phyloP scores from a whole-genome alignment of 805 yeast genomes.

The Hanseniaspora guilliermondii region DNA sequence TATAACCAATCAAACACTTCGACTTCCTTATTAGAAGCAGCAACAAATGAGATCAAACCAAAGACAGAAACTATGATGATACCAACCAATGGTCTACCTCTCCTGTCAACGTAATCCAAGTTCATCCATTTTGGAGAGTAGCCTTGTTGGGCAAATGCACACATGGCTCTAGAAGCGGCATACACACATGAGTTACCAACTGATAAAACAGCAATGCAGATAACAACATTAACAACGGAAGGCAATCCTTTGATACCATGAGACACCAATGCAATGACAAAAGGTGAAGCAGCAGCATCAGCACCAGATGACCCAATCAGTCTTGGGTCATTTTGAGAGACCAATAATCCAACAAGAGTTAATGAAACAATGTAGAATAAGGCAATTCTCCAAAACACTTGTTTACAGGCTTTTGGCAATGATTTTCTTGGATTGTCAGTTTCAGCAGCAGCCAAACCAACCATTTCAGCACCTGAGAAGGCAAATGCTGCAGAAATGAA shows the following conservation, averaged over 20 bases:
- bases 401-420: conserved; percentile 42
- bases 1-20: conserved; percentile 53
- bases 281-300: conserved; percentile 61
- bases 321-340: conserved; percentile 34
- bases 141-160: conserved; percentile 52
- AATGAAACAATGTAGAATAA: conserved; percentile 37
- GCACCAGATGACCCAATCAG: conserved; percentile 38
- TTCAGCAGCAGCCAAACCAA: conserved; percentile 42
- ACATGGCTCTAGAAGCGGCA: conserved; percentile 55
- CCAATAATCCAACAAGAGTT: conserved; percentile 36
- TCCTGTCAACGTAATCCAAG: conserved; percentile 49
- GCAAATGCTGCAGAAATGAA: conserved; percentile 47
- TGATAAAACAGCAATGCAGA: too few relatives aligned
- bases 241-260: too few relatives aligned
- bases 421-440: conserved; percentile 37
- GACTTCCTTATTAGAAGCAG: conserved; percentile 40
- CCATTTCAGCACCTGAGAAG: conserved; percentile 42
- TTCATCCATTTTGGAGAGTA: conserved; percentile 39
- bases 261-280: too few relatives aligned
- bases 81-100: conserved; percentile 55
- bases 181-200: conserved; percentile 58
- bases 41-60: conserved; percentile 49
- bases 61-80: conserved; percentile 38
- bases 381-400: conserved; percentile 44
- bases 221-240: too few relatives aligned